These are phyloP conservation scores for Paspalum vaginatum DNA, from an alignment of 176 grass and related monocot genomes.

Conservation along the genomic window DNA sequence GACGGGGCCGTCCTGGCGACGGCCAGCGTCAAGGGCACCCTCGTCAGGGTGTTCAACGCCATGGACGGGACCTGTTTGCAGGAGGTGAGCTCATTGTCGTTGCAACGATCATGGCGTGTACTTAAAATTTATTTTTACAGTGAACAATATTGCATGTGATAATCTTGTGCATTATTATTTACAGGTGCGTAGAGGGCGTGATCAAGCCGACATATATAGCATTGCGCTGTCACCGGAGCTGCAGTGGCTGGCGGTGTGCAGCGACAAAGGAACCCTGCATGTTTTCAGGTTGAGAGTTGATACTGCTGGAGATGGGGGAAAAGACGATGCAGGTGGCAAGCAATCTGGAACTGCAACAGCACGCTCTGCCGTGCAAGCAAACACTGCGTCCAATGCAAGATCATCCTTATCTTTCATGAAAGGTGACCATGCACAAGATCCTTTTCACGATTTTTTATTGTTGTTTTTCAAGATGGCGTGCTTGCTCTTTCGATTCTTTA, in stretches of 20 bases:
- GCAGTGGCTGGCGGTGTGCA: slow-evolving; percentile 77
- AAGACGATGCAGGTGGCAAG: slow-evolving; percentile 39
- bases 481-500: neutral
- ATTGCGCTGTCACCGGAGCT: slow-evolving; percentile 66
- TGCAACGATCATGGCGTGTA: neutral
- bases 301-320: slow-evolving; percentile 17
- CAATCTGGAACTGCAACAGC: slow-evolving; percentile 17
- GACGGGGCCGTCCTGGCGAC: slow-evolving; percentile 70
- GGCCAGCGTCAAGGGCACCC: slow-evolving; percentile 75
- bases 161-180: neutral
- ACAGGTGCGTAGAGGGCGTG: slow-evolving; percentile 77
- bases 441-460: neutral
- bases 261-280: slow-evolving; percentile 82
- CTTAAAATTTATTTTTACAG: neutral
- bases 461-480: neutral
- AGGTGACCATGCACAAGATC: slow-evolving; percentile 39
- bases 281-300: slow-evolving; percentile 60
- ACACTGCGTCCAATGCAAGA: slow-evolving; percentile 48
- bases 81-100: slow-evolving; percentile 48
- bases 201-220: slow-evolving; percentile 73
- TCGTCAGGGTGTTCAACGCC: slow-evolving; percentile 89
- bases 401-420: slow-evolving; percentile 79
- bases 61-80: slow-evolving; percentile 67
- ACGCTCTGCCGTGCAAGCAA: slow-evolving; percentile 31
- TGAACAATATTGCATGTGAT: neutral